A percentile compares a stretch with the other conserved stretches of the same genome.
Evolutionary conservation across 306 rosid genomes (phyloP).

Genomic region (Calophaca sinica): DNA sequence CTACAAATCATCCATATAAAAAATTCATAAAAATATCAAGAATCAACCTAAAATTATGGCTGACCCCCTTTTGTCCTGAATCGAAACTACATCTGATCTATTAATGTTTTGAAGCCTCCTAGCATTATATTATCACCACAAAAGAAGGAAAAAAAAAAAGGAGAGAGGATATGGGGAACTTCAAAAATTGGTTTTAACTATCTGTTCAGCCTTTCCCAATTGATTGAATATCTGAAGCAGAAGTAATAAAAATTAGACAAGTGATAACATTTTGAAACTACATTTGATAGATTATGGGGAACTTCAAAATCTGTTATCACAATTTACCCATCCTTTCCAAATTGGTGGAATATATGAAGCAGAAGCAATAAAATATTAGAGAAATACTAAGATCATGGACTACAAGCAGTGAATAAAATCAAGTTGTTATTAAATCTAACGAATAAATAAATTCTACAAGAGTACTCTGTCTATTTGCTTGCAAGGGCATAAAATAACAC

Average conservation of each 20-base stretch:
- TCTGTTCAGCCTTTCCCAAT: background rate
- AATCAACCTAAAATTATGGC: background rate
- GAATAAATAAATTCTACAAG: background rate
- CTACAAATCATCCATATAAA: conserved; percentile 11
- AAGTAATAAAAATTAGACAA: background rate
- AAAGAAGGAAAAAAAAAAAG: background rate
- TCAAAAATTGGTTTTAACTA: background rate
- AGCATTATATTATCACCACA: background rate
- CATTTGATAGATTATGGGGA: background rate
- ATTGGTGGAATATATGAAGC: conserved; percentile 18
- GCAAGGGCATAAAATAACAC: conserved; percentile 19
- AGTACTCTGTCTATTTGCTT: background rate
- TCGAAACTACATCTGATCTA: background rate
- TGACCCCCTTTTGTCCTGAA: conserved; percentile 16
- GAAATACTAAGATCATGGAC: background rate
- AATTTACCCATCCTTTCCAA: conserved; percentile 11
- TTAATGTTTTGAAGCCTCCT: conserved; percentile 23
- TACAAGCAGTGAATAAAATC: conserved; percentile 18
- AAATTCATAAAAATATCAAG: conserved; percentile 13
- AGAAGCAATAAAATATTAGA: conserved; percentile 5
- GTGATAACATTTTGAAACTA: background rate
- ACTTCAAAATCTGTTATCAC: background rate
- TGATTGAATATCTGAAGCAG: background rate
- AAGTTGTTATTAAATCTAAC: conserved; percentile 14
- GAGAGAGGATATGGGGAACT: background rate